Conservation (phyloP, 108 stramenopile genomes). For the Ochromonas danica region DNA sequence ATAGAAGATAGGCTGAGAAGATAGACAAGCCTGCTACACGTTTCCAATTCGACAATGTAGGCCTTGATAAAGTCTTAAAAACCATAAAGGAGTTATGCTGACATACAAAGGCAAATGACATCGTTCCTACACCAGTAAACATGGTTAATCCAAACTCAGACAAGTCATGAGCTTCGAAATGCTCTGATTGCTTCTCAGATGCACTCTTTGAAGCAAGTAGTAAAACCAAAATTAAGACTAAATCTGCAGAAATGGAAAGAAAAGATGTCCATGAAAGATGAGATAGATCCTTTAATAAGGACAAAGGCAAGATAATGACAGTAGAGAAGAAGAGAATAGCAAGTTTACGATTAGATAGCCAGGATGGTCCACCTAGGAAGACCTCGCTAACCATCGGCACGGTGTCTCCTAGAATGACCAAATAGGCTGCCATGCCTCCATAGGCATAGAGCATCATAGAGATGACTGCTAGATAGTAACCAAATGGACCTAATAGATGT, state of each 20-base stretch:
- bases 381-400: conserved; percentile 1
- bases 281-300: conserved; percentile 37
- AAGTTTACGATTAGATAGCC: not conserved
- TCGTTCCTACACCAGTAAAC: conserved; percentile 54
- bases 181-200: not conserved
- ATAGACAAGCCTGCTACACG: not conserved
- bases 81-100: conserved; percentile 56
- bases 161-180: conserved; percentile 32
- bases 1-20: not conserved
- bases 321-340: conserved; percentile 34
- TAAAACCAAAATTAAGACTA: conserved; percentile 32
- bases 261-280: conserved; percentile 42
- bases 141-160: conserved; percentile 26
- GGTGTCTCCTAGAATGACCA: conserved; percentile 52
- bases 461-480: conserved; percentile 39
- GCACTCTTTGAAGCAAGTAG: not conserved
- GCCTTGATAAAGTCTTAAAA: conserved; percentile 46
- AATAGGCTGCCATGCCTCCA: conserved; percentile 57
- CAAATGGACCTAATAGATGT: conserved; percentile 40
- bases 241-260: conserved; percentile 41
- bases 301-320: conserved; percentile 45
- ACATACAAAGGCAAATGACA: conserved; percentile 61
- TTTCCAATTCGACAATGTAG: conserved; percentile 41
- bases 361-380: not conserved
- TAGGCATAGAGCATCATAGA: conserved; percentile 48